Conservation (phyloP, 768 basidiomycete species). For the Lactarius quietus region DNA sequence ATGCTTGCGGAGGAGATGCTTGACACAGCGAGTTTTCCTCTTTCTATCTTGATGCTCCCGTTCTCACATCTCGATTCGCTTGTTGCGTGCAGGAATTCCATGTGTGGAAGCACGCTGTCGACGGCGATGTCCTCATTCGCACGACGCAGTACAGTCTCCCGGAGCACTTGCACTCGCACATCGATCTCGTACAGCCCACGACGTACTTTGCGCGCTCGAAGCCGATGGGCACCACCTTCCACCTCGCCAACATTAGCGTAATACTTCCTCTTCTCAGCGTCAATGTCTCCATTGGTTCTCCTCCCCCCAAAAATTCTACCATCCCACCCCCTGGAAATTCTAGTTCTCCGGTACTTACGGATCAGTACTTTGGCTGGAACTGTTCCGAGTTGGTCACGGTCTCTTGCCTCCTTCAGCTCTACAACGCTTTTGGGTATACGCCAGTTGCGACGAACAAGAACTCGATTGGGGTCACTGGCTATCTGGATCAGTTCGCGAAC, state of each 20-base stretch:
- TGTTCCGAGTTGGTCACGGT: slow-evolving; percentile 36
- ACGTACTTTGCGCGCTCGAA: slow-evolving; percentile 57
- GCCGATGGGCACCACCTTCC: slow-evolving; percentile 41
- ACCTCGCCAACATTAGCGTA: slow-evolving; percentile 15
- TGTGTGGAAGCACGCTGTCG: slow-evolving; percentile 52
- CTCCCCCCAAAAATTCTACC: neutral
- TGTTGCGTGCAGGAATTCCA: slow-evolving; percentile 49
- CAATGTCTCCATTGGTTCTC: neutral
- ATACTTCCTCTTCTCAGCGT: neutral
- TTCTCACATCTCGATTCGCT: neutral
- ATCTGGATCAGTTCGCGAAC: slow-evolving; percentile 36
- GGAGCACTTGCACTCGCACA: slow-evolving; percentile 49
- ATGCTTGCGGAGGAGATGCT: slow-evolving; percentile 63
- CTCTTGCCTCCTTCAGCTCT: slow-evolving; percentile 34
- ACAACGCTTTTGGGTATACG: slow-evolving; percentile 33
- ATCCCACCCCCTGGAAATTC: too few species aligned
- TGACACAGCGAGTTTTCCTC: slow-evolving; percentile 49
- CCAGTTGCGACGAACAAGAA: slow-evolving; percentile 28
- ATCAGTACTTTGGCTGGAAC: slow-evolving; percentile 32
- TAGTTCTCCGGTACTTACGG: neutral
- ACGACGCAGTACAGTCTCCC: slow-evolving; percentile 69
- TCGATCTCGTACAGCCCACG: slow-evolving; percentile 70
- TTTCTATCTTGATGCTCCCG: neutral
- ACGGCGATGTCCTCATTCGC: slow-evolving; percentile 49
- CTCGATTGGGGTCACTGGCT: slow-evolving; percentile 36